A percentile compares a stretch with the other conserved stretches of the same genome.
phyloP scores from a whole-genome alignment of 129 eudicot species.

The Chrysanthemum makinoi region DNA sequence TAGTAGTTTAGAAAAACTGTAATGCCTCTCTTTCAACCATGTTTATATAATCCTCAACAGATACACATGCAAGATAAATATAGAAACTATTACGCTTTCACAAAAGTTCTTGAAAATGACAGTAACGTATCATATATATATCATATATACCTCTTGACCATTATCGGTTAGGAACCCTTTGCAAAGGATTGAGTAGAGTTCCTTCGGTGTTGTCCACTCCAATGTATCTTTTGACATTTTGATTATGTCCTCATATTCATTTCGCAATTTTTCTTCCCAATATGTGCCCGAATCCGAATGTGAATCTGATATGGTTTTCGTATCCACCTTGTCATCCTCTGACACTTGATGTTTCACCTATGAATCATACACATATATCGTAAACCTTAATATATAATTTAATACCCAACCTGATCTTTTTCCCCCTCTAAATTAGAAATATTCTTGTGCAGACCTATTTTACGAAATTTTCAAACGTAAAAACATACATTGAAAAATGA shows the following conservation, averaged over 20 bases:
- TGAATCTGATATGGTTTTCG: neutral
- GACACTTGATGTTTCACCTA: neutral
- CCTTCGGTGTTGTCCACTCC: slow-evolving; percentile 9
- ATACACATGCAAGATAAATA: no score
- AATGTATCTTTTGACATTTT: slow-evolving; percentile 3
- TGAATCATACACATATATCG: neutral
- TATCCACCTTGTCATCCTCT: slow-evolving; percentile 1
- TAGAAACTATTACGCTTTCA: neutral
- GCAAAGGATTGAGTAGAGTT: slow-evolving; percentile 10
- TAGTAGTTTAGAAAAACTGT: no score
- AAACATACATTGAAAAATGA: no score
- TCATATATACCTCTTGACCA: neutral
- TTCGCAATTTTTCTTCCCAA: slow-evolving; percentile 9
- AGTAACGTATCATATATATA: no score
- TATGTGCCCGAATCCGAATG: neutral
- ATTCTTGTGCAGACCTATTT: no score
- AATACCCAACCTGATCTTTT: no score
- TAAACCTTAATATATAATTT: no score
- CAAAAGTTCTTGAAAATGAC: neutral
- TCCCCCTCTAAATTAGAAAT: no score
- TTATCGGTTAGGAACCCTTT: slow-evolving; percentile 5
- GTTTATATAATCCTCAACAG: no score
- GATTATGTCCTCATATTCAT: slow-evolving; percentile 1
- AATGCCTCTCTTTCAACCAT: no score
- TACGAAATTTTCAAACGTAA: no score